phyloP scores from a whole-genome alignment of 306 rosid genomes.

The Casuarina cunninghamiana region DNA sequence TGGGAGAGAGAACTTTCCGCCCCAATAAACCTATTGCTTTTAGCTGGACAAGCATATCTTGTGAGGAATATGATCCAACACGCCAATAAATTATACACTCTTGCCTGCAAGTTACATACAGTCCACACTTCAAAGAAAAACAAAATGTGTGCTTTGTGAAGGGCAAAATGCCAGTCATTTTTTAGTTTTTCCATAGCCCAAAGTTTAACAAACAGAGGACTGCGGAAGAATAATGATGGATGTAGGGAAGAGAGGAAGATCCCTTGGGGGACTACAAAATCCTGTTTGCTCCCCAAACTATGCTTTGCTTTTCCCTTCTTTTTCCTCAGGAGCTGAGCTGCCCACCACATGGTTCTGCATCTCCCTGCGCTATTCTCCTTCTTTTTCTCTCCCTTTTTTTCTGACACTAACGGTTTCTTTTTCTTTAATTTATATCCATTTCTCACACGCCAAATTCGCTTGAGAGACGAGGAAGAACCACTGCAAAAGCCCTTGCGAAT shows the following conservation, averaged over 20 bases:
- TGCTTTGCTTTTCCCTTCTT: slow-evolving; percentile 47
- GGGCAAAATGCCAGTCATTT: slow-evolving; percentile 16
- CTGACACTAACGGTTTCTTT: slow-evolving; percentile 47
- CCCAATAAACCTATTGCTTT: not conserved
- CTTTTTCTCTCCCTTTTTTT: slow-evolving; percentile 17
- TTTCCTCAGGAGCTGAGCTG: slow-evolving; percentile 52
- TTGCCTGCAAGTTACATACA: not conserved
- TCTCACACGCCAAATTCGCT: slow-evolving; percentile 27
- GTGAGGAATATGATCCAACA: slow-evolving; percentile 9
- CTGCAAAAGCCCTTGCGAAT: slow-evolving; percentile 25
- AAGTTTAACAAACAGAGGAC: slow-evolving; percentile 23
- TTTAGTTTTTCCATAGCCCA: slow-evolving; percentile 27
- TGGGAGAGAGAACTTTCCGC: not conserved
- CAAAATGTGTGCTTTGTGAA: not conserved
- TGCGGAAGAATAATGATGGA: slow-evolving; percentile 68
- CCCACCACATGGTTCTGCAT: slow-evolving; percentile 77
- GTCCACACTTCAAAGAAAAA: not conserved
- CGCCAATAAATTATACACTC: not conserved
- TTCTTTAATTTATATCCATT: not conserved
- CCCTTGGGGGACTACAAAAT: slow-evolving; percentile 96
- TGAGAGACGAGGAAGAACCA: not conserved
- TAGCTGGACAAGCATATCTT: not conserved
- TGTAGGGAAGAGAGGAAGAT: slow-evolving; percentile 68
- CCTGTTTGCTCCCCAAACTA: slow-evolving; percentile 62
- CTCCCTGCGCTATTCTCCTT: slow-evolving; percentile 24